Conservation (phyloP, 192 early-diverging fungal genomes). For the Linderina pennispora region DNA sequence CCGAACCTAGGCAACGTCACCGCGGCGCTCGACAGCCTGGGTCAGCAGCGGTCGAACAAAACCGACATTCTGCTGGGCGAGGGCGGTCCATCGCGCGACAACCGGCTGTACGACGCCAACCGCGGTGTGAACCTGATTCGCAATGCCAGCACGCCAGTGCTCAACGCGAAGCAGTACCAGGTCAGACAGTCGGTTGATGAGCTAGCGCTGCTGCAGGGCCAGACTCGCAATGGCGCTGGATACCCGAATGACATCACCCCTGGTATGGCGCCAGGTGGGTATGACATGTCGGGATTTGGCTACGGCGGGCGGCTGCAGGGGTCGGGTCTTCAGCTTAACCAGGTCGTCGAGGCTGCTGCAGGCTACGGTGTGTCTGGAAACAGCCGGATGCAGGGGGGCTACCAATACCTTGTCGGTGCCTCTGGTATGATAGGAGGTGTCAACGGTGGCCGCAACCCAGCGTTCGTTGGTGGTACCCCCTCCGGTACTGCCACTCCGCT, state of each 20-base stretch:
- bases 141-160: slow-evolving; percentile 40
- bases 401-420: slow-evolving; percentile 13
- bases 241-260: too few relatives aligned
- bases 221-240: slow-evolving; percentile 2
- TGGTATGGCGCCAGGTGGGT: slow-evolving; percentile 2
- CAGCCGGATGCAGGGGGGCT: slow-evolving; percentile 13
- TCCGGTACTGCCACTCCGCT: slow-evolving; percentile 15
- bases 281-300: slow-evolving; percentile 5
- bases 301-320: slow-evolving; percentile 19
- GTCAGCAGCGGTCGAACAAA: slow-evolving; percentile 5
- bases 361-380: slow-evolving; percentile 14
- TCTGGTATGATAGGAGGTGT: slow-evolving; percentile 13
- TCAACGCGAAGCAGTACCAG: slow-evolving; percentile 44
- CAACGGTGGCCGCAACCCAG: slow-evolving; percentile 12
- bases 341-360: too few relatives aligned
- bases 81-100: slow-evolving; percentile 6
- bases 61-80: slow-evolving; percentile 5
- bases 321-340: too few relatives aligned
- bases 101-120: slow-evolving; percentile 21
- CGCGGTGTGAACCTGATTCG: slow-evolving; percentile 32
- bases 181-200: slow-evolving; percentile 21
- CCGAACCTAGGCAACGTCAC: not conserved
- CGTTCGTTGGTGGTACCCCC: slow-evolving; percentile 11
- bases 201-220: slow-evolving; percentile 2
- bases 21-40: not conserved